phyloP scores from a whole-genome alignment of 257 asterid genomes.

The Thymus quinquecostatus region DNA sequence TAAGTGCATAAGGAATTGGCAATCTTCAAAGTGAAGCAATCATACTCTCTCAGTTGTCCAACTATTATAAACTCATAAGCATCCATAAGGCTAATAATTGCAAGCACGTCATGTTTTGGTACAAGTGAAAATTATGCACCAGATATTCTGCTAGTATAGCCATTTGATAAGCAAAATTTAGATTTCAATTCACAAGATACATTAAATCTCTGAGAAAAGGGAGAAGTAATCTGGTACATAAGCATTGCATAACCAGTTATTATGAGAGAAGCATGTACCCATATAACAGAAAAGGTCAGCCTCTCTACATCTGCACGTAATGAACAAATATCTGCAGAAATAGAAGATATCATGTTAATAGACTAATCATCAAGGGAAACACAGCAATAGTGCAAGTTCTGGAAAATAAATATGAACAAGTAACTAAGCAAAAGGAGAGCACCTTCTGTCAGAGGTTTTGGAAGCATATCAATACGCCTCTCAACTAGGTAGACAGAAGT shows the following conservation, averaged over 20 bases:
- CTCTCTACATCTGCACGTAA: conserved; percentile 95
- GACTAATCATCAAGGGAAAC: conserved; percentile 9
- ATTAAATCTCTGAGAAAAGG: conserved; percentile 9
- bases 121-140: conserved; percentile 18
- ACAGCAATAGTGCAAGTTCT: conserved; percentile 23
- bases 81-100: conserved; percentile 13
- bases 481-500: conserved; percentile 99
- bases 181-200: conserved; percentile 25
- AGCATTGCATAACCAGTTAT: conserved; percentile 23
- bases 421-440: conserved; percentile 21
- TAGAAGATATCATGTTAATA: conserved; percentile 23
- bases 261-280: conserved; percentile 61
- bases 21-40: conserved; percentile 22
- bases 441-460: conserved; percentile 99
- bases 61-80: conserved; percentile 12
- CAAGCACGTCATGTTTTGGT: conserved; percentile 15
- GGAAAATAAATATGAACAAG: conserved; percentile 24
- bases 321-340: conserved; percentile 87
- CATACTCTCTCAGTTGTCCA: background rate
- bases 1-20: background rate
- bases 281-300: conserved; percentile 92
- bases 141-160: conserved; percentile 12
- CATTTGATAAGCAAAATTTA: conserved; percentile 5
- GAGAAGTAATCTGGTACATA: conserved; percentile 6
- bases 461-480: conserved; percentile 99